Evolutionary conservation across 2,329 filamentous ascomycete species (phyloP), one percentile per base, ranked within the genome.

Genomic region (Colletotrichum sp.): DNA sequence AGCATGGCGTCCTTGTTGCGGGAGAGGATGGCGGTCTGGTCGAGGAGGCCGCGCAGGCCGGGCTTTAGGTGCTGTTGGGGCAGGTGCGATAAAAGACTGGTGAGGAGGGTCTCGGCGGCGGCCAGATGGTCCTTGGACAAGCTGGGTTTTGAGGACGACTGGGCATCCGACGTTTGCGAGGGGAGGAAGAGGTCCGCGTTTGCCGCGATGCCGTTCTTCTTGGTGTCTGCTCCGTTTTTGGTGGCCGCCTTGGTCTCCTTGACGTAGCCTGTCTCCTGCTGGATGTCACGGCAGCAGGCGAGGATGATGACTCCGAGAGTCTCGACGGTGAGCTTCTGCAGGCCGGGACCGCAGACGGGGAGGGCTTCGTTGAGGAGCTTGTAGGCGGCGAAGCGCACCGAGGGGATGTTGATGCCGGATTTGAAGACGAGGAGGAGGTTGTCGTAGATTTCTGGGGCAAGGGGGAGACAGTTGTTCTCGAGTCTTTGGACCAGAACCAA

Each of bases 11-110:
- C 88, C 81, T 92, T 93, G 82, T 93, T 89, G 75, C 90, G 89
- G 7, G 89, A 90, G 26, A 98, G 86, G 72, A 98, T 93, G 24
- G 95, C 94, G 4, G 95, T 95, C 78, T 95, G 94, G 81, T 98
- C 95, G 77, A 98, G 89, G 65, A 95, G 91, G 13, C 93, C 91
- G 68, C 96, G 93, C 24, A 95, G 82, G 3, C 94, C 91, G 10
- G 93, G 91, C n/a, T 94, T 90, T 49, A 98, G 85, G 81, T 92
- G 89, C 66, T 92, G 88, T 72, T 94, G 91, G 2, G 93, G 92
- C 5, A 97, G 84, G 73, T 89, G 88, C 21, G 89, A 89, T 24
- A 98, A 87, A 2, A 95, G 84, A 7, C 88, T 80, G 6, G 91
- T 88, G 15, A 98, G 88, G 18, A 98, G 89, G 8, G 81, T 78